Evolutionary conservation across 2,329 filamentous ascomycete species (phyloP).

Genomic region (Xenosphaeropsis pyriputrescens): DNA sequence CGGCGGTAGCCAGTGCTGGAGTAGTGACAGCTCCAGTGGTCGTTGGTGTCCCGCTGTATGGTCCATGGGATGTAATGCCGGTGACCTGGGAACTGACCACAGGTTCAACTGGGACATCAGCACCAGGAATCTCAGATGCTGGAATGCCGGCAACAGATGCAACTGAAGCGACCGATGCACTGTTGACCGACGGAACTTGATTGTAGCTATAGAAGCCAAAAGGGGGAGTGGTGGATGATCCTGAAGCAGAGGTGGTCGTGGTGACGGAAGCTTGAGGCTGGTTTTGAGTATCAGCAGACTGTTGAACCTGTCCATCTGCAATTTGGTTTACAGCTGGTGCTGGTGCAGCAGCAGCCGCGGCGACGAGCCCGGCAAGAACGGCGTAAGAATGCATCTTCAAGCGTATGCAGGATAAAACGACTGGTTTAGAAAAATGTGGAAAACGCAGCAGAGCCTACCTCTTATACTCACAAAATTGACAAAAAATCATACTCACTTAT

Average conservation of each 20-base stretch:
- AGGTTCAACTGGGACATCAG: slow-evolving; percentile 15
- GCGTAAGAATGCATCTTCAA: slow-evolving; percentile 8
- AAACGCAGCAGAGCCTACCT: too few species aligned
- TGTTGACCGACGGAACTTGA: slow-evolving; percentile 11
- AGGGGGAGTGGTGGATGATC: slow-evolving; percentile 2
- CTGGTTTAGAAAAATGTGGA: too few species aligned
- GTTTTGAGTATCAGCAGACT: too few species aligned
- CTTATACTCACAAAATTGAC: too few species aligned
- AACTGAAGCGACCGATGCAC: slow-evolving; percentile 10
- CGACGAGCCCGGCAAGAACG: slow-evolving; percentile 8
- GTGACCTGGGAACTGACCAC: slow-evolving; percentile 31
- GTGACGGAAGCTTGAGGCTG: not conserved
- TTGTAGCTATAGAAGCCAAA: slow-evolving; percentile 10
- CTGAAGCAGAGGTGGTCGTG: not conserved
- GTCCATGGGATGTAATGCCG: slow-evolving; percentile 52
- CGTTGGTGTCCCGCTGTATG: slow-evolving; percentile 48
- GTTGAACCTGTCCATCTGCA: slow-evolving; percentile 5
- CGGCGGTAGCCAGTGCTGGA: slow-evolving; percentile 36
- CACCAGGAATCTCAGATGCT: slow-evolving; percentile 13
- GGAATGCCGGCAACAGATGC: slow-evolving; percentile 11
- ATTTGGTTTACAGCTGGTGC: slow-evolving; percentile 3
- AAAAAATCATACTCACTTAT: too few species aligned
- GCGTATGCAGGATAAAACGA: not conserved
- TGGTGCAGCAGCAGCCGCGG: slow-evolving; percentile 7
- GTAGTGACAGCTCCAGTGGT: slow-evolving; percentile 56